Evolutionary conservation across 306 rosid species (phyloP).

Genomic region (Elaeagnus macrophylla): DNA sequence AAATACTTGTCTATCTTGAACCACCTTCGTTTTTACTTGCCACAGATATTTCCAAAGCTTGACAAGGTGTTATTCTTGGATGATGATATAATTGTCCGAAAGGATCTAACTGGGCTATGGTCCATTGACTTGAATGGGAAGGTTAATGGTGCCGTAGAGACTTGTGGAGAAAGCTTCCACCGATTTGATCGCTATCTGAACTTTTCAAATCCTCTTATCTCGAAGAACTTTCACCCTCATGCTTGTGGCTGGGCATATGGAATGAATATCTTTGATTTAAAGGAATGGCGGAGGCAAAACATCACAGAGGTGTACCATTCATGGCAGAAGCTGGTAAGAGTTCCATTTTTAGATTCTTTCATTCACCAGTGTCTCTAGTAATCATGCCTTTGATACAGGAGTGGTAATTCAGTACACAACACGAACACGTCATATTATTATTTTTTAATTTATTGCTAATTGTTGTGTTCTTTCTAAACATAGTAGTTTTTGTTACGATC

Average conservation of each 20-base stretch:
- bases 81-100: slow-evolving; percentile 90
- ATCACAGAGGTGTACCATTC: slow-evolving; percentile 82
- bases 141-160: slow-evolving; percentile 97
- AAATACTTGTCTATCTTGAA: slow-evolving; percentile 90
- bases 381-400: background rate
- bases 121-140: slow-evolving; percentile 73
- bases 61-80: slow-evolving; percentile 83
- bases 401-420: background rate
- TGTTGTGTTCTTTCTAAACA: too few relatives aligned
- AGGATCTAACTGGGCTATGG: slow-evolving; percentile 87
- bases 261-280: slow-evolving; percentile 89
- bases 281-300: slow-evolving; percentile 90
- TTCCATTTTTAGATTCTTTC: slow-evolving; percentile 6
- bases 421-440: too few relatives aligned
- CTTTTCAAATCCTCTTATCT: slow-evolving; percentile 87
- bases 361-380: background rate
- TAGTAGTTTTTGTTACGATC: too few relatives aligned
- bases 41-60: slow-evolving; percentile 91
- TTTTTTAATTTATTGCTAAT: too few relatives aligned
- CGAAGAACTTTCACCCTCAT: slow-evolving; percentile 75
- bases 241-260: slow-evolving; percentile 99
- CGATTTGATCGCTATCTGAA: slow-evolving; percentile 93
- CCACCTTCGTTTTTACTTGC: slow-evolving; percentile 97
- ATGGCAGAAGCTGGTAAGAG: slow-evolving; percentile 91
- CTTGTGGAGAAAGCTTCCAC: slow-evolving; percentile 93